A percentile compares a stretch with the other conserved stretches of the same genome.
Evolutionary conservation across 2,329 filamentous ascomycete genomes (phyloP).

Genomic region (Neofusicoccum parvum): DNA sequence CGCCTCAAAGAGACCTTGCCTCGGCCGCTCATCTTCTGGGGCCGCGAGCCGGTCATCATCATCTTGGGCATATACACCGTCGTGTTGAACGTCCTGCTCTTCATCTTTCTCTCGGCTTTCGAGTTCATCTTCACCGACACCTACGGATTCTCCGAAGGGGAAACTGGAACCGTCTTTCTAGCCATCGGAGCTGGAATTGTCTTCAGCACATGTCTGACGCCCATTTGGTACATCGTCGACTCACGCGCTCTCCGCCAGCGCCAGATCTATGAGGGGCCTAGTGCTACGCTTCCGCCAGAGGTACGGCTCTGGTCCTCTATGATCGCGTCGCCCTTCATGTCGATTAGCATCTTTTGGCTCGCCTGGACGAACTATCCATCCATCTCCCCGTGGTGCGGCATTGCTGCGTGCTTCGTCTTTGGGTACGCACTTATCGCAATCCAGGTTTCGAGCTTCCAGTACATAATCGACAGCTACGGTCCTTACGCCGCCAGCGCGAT

Average conservation of each 20-base stretch:
- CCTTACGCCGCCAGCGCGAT: slow-evolving; percentile 46
- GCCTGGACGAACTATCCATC: slow-evolving; percentile 49
- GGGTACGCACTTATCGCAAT: slow-evolving; percentile 50
- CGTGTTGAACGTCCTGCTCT: slow-evolving; percentile 17
- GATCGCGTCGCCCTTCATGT: slow-evolving; percentile 45
- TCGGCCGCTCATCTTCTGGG: slow-evolving; percentile 13
- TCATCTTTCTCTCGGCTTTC: slow-evolving; percentile 18
- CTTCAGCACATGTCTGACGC: slow-evolving; percentile 37
- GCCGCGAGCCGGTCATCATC: slow-evolving; percentile 37
- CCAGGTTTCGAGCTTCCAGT: slow-evolving; percentile 42
- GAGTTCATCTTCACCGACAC: slow-evolving; percentile 35
- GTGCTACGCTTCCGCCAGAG: slow-evolving; percentile 15
- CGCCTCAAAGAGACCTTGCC: slow-evolving; percentile 15
- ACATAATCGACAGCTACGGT: slow-evolving; percentile 45
- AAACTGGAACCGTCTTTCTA: slow-evolving; percentile 49
- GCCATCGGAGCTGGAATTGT: slow-evolving; percentile 48
- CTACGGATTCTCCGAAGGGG: slow-evolving; percentile 47
- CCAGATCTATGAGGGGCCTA: slow-evolving; percentile 25
- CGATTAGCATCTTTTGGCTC: slow-evolving; percentile 54
- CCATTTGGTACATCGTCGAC: slow-evolving; percentile 37
- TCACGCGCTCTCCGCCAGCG: slow-evolving; percentile 24
- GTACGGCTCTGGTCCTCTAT: slow-evolving; percentile 48
- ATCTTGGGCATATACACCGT: slow-evolving; percentile 21
- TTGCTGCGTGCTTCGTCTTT: slow-evolving; percentile 20
- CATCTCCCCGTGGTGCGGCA: slow-evolving; percentile 48